Evolutionary conservation across 768 basidiomycete species (phyloP).

Genomic region (Grammothele lineata): DNA sequence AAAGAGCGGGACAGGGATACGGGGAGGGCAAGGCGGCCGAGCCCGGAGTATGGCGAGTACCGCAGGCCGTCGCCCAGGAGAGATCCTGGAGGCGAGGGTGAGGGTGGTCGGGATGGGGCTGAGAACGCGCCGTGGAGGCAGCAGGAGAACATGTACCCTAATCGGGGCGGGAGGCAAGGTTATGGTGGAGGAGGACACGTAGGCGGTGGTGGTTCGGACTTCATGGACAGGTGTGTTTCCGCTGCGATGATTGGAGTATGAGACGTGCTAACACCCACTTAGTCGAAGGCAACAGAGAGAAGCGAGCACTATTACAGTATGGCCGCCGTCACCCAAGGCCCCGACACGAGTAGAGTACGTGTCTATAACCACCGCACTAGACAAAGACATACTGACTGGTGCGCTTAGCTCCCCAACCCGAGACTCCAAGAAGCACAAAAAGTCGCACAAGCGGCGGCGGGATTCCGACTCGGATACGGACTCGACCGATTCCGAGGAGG

Average conservation of each 20-base stretch:
- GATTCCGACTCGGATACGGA: conserved; percentile 43
- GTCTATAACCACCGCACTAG: too few relatives aligned
- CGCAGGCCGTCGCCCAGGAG: conserved; percentile 30
- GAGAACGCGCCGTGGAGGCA: conserved; percentile 42
- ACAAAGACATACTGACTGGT: too few relatives aligned
- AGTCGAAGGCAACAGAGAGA: conserved; percentile 74
- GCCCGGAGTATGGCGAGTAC: conserved; percentile 28
- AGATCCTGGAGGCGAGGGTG: conserved; percentile 14
- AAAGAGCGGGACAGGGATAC: conserved; percentile 19
- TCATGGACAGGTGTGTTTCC: conserved; percentile 59
- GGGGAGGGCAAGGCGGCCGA: conserved; percentile 29
- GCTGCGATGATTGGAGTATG: not conserved
- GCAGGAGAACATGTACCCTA: conserved; percentile 56
- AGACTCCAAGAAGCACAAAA: conserved; percentile 48
- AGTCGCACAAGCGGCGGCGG: conserved; percentile 52
- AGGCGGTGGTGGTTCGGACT: conserved; percentile 44
- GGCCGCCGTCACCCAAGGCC: conserved; percentile 79
- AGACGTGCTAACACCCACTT: not conserved
- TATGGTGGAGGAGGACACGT: conserved; percentile 31
- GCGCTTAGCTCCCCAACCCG: conserved; percentile 60
- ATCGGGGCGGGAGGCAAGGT: conserved; percentile 26
- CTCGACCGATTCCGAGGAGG: conserved; percentile 47
- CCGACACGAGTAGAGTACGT: conserved; percentile 44
- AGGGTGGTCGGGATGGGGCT: conserved; percentile 9
- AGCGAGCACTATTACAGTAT: conserved; percentile 53